Percentiles rank a stretch among this genome's conserved stretches.
Conservation (phyloP, 139 green algal genomes). For the Penium margaritaceum region DNA sequence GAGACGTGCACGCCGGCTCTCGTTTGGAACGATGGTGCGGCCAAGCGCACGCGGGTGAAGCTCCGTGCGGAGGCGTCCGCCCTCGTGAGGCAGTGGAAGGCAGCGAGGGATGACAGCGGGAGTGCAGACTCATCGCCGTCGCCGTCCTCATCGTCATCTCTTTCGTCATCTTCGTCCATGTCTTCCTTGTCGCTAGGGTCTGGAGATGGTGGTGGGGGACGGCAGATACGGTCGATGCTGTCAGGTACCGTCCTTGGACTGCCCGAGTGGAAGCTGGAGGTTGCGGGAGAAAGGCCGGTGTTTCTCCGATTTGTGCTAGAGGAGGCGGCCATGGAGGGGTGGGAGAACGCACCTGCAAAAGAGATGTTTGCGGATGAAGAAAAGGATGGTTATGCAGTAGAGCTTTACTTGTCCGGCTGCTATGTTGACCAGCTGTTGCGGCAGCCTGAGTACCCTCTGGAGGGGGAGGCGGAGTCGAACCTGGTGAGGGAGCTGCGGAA, state of each 20-base stretch:
- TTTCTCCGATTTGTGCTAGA: conserved; percentile 30
- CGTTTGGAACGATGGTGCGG: conserved; percentile 16
- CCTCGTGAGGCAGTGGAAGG: no score
- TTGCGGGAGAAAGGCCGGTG: conserved; percentile 5
- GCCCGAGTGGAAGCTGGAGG: conserved; percentile 10
- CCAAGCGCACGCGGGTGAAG: no score
- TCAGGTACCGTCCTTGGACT: no score
- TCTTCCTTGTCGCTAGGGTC: no score
- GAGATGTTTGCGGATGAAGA: conserved; percentile 21
- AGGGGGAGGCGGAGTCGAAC: conserved; percentile 2
- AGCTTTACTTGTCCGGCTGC: conserved; percentile 39
- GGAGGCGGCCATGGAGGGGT: no score
- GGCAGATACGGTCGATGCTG: no score
- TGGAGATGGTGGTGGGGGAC: no score
- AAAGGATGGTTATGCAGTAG: conserved; percentile 26
- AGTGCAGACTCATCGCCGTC: no score
- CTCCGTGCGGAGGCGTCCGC: no score
- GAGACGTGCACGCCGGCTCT: not conserved
- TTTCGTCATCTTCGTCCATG: no score
- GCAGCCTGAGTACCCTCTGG: conserved; percentile 24
- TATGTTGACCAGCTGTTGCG: conserved; percentile 39
- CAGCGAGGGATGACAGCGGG: not conserved
- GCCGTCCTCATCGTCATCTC: no score
- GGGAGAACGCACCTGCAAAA: no score
- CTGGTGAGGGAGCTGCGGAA: conserved; percentile 38